Base-by-base conservation (phyloP, 2,329 filamentous ascomycete genomes). In the Madurella fahalii region DNA sequence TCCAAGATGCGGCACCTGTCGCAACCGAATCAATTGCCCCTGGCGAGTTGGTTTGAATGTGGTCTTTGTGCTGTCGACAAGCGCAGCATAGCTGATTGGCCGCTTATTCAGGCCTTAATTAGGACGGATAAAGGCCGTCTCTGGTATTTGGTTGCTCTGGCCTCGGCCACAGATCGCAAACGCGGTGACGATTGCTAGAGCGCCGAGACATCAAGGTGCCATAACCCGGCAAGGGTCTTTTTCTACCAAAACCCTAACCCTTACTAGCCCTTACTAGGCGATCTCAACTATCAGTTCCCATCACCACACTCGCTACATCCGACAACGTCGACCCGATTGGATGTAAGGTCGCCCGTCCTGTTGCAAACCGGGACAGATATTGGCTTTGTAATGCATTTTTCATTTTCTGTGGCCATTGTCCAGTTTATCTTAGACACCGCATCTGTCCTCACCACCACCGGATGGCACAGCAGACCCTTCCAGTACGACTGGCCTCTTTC, bases 31-130 rank as follows among this genome's bases (percentile, higher is more conserved):
- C 53, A 52, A 58, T 53, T 41, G 46, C 41, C 41, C 40, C 52
- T 42, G 17, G 43, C 43, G 50, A 53, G 17, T 51, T 43, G 34
- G 34, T 2, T 15, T 11, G 42, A 48, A 46, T 61, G 53, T 52
- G 37, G 46, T 47, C 53, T 59, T 53, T 57, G 57, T 58, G 42
- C 15, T 8, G 18, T n/a, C 40, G 20, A 56, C 51, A 53, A 54
- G 47, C 44, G 34, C 47, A 62, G 55, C 58, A 61, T 61, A 44
- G 34, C 47, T 52, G 47, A 60, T 60, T 57, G 54, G 54, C 46
- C 52, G 43, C 41, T 39, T 62, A 63, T 63, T 63, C 60, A 62
- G 46, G 41, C 40, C 58, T 52, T 20, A 42, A 56, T 63, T 40
- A 52, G 57, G 58, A 54, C 18, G 37, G 52, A 54, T 44, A 57